Evolutionary conservation across 805 yeast species (phyloP), one percentile per base, ranked within the genome.

Genomic region (Spathaspora arborariae): DNA sequence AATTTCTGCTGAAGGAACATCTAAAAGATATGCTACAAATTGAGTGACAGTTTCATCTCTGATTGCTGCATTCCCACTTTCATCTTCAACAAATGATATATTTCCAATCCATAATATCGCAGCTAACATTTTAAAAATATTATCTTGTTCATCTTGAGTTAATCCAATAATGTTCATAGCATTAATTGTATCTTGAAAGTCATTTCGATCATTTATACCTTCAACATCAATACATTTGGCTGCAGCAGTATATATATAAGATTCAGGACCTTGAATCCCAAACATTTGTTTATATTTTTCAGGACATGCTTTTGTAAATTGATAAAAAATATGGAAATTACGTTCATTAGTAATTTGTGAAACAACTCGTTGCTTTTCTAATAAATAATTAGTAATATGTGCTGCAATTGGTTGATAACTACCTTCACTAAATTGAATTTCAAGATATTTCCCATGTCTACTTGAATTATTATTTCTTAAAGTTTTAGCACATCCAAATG

Each of bases 291-390:
- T 84, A 62, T 92, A 90, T 47, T 75, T 76, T 34, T 89, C 91
- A 11, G 89, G 81, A 2, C 97, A 96, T 51, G 88, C 88, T 63
- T 92, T 94, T 10, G 97, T 86, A 64, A 88, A 86, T 70, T 94
- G 99, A 63, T 94, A 94, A 63, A 94, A 94, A 47, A 94, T 94
- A 64, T 94, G 99, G 74, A 94, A 94, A 63, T 94, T 94, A 65
- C 99, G 80, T 72, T 94, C 99, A 56, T 86, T 83, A 52, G 81
- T 75, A 54, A 90, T 88, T 66, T 94, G 99, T 27, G 92, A 84
- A n/a, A 94, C 99, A 26, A 94, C 97, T 66, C 99, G 80, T 67
- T 89, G 96, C 63, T 94, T 94, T 62, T 94, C 99, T 53, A 94
- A 74, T 52, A 94, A 69, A 63, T 94, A 94, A 66, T 94, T 94